A percentile compares a stretch with the other conserved stretches of the same genome.
Conservation (phyloP, 805 yeast genomes). For the Groenewaldozyma salmanticensis region DNA sequence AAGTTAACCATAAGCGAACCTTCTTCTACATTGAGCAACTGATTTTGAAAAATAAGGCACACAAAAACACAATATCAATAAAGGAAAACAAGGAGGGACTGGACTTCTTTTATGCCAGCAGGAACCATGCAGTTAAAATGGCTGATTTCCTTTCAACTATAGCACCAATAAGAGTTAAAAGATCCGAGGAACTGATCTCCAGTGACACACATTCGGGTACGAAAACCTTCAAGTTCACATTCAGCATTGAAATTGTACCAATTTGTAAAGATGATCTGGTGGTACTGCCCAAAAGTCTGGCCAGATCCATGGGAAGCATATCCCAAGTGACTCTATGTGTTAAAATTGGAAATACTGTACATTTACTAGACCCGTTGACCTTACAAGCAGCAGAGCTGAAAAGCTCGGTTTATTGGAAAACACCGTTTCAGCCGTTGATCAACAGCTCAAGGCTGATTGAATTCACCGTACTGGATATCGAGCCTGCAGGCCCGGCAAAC, state of each 20-base stretch:
- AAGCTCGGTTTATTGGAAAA: slow-evolving; percentile 67
- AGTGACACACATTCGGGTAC: slow-evolving; percentile 84
- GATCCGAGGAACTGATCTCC: slow-evolving; percentile 80
- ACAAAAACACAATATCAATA: slow-evolving; percentile 81
- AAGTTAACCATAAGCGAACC: slow-evolving; percentile 90
- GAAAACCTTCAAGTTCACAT: slow-evolving; percentile 79
- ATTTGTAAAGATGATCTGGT: slow-evolving; percentile 91
- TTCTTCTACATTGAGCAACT: slow-evolving; percentile 86
- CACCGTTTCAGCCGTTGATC: slow-evolving; percentile 63
- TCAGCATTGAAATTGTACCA: slow-evolving; percentile 85
- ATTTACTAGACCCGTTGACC: slow-evolving; percentile 72
- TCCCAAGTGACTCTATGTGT: slow-evolving; percentile 75
- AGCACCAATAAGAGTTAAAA: slow-evolving; percentile 70
- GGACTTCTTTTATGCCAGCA: slow-evolving; percentile 79
- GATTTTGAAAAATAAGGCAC: slow-evolving; percentile 84
- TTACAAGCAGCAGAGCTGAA: slow-evolving; percentile 68
- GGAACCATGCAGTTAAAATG: slow-evolving; percentile 89
- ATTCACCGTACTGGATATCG: slow-evolving; percentile 81
- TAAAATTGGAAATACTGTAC: slow-evolving; percentile 65
- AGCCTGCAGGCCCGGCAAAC: slow-evolving; percentile 71
- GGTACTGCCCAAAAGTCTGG: slow-evolving; percentile 71
- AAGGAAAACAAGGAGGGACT: slow-evolving; percentile 85
- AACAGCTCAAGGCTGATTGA: slow-evolving; percentile 59
- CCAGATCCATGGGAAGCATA: slow-evolving; percentile 72
- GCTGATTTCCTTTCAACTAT: slow-evolving; percentile 76